Base-by-base conservation (phyloP, 805 yeast genomes). In the Kazachstania viticola region DNA sequence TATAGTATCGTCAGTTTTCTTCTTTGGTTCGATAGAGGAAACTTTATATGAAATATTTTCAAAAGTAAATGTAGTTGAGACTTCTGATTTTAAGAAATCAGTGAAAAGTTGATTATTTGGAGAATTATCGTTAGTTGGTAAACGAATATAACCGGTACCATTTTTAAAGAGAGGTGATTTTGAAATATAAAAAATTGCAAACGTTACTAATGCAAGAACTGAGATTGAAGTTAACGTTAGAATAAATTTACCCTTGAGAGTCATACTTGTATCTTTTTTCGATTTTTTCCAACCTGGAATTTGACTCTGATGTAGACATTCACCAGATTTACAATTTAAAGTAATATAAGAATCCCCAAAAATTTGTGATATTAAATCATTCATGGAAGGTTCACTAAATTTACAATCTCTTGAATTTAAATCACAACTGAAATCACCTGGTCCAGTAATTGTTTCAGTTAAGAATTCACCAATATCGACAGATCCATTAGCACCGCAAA, bases 321-420 rank as follows among this genome's bases (percentile, higher is more conserved):
- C 98, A 29, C 95, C 88, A 2, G 94, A 74, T 7, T 62, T 59
- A 59, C 98, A 91, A 28, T 70, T 65, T 34, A 91, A 62, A 2
- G 87, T 78, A 48, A 91, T 91, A 43, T 74, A 69, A 1, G 88
- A 82, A 51, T 91, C 98, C n/a, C 98, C 98, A 60, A 91, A 91
- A 3, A 91, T 94, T 6, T 83, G 75, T 36, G 74, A 66, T 35
- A 91, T 91, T 48, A 91, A 67, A 42, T 82, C 93, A 58, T 91
- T 82, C 96, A 91, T 88, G 33, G 91, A 77, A 28, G 98, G 97
- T 51, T 91, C 98, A 3, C 88, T 77, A 48, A 91, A 91, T 29
- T 65, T 65, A 60, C 98, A 91, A 28, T 64, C 58, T 26, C 65
- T 71, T 12, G 68, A 53, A 5, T 59, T 54, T 15, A 81, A 54